Percentiles rank a stretch among this genome's conserved stretches.
Evolutionary conservation across 345 rosid genomes (phyloP).

Genomic region (Syzygium jambos): DNA sequence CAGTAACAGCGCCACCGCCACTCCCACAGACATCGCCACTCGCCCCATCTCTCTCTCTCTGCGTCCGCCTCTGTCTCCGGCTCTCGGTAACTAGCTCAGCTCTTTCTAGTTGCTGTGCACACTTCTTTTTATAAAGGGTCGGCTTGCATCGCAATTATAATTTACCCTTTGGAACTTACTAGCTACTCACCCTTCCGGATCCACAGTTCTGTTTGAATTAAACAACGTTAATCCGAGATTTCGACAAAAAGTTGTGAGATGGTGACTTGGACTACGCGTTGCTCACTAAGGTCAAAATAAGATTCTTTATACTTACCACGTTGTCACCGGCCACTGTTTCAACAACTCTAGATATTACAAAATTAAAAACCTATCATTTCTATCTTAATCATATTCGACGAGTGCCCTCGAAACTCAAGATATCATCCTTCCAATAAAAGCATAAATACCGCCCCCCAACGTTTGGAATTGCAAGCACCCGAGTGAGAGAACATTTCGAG

Average conservation of each 20-base stretch:
- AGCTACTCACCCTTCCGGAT: neutral
- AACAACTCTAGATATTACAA: neutral
- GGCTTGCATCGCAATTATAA: neutral
- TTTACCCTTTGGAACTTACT: neutral
- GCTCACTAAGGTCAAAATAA: neutral
- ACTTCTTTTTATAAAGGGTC: neutral
- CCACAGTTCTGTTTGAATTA: neutral
- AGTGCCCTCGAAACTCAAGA: neutral
- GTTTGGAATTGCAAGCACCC: neutral
- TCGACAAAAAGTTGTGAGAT: neutral
- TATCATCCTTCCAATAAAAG: neutral
- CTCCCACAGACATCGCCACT: constrained; percentile 6
- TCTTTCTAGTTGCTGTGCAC: neutral
- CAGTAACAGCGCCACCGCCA: constrained; percentile 13
- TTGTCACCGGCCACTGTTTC: neutral
- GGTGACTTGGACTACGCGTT: neutral
- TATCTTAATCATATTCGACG: neutral
- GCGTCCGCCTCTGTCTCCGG: neutral
- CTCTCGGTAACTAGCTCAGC: neutral
- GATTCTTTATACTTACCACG: neutral
- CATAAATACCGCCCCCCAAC: neutral
- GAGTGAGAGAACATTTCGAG: neutral
- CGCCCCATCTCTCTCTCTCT: constrained; percentile 18
- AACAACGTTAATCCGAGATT: neutral
- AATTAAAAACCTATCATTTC: neutral